Conservation (phyloP, 306 rosid genomes). For the Gastrolobium bilobum region DNA sequence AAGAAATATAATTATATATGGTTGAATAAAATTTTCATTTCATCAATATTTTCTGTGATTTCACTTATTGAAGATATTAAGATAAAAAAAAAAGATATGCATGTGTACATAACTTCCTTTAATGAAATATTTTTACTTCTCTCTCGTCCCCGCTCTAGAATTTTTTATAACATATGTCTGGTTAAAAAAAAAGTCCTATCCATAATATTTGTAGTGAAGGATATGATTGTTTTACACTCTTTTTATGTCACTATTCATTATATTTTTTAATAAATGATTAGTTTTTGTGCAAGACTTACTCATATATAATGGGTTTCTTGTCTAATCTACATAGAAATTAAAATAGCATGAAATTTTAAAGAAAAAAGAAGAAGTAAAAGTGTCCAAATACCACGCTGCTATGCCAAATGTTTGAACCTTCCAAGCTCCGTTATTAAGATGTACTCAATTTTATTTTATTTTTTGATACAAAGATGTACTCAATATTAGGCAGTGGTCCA, state of each 20-base stretch:
- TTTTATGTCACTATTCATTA: neutral
- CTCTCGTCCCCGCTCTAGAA: too few relatives aligned
- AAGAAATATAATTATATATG: too few relatives aligned
- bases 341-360: neutral
- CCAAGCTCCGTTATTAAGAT: neutral
- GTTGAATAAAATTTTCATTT: too few relatives aligned
- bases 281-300: neutral
- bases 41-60: too few relatives aligned
- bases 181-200: too few relatives aligned
- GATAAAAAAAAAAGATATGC: too few relatives aligned
- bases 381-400: neutral
- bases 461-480: neutral
- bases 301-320: neutral
- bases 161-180: too few relatives aligned
- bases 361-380: too few relatives aligned
- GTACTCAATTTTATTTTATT: too few relatives aligned
- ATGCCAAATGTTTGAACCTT: conserved; percentile 4
- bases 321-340: neutral
- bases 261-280: neutral
- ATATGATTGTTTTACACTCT: neutral
- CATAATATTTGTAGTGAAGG: neutral
- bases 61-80: too few relatives aligned
- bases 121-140: too few relatives aligned
- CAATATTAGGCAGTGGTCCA: conserved; percentile 46
- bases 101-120: too few relatives aligned